A percentile compares a stretch with the other conserved stretches of the same genome.
Evolutionary conservation across 2,329 filamentous ascomycete species (phyloP).

Genomic region (Ceratocystis cubensis): DNA sequence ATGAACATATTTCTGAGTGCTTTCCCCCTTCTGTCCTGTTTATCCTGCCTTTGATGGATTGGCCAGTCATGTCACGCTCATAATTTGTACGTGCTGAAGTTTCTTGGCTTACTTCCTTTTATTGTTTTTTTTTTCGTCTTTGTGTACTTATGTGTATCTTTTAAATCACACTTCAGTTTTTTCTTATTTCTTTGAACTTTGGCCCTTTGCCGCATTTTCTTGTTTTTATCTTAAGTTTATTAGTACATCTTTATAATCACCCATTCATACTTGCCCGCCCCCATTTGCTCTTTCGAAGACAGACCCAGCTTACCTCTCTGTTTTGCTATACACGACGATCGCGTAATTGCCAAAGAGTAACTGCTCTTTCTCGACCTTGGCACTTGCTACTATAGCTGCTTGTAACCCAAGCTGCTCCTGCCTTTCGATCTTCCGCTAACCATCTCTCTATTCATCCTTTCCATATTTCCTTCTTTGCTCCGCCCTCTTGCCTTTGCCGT

Average conservation of each 20-base stretch:
- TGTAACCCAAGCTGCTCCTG: background rate
- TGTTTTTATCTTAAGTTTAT: background rate
- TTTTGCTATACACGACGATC: background rate
- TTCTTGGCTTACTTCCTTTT: background rate
- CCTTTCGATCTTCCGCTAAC: background rate
- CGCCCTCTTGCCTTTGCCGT: background rate
- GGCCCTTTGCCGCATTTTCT: background rate
- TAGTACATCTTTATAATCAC: conserved; percentile 4
- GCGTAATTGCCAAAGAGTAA: background rate
- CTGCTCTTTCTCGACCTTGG: background rate
- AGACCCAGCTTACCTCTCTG: no score
- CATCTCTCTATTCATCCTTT: background rate
- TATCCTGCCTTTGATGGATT: background rate
- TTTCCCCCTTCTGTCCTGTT: conserved; percentile 5
- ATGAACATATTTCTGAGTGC: background rate
- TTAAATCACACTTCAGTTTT: background rate
- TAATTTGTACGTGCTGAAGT: background rate
- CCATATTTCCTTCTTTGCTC: conserved; percentile 12
- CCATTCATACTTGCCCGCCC: background rate
- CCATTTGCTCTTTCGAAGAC: background rate
- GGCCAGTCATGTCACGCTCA: conserved; percentile 6
- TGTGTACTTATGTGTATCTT: background rate
- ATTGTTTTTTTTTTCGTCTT: background rate
- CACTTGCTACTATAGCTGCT: background rate
- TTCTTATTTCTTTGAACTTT: background rate